Evolutionary conservation across 495 filamentous ascomycete genomes (phyloP), one percentile per base, ranked within the genome.

Genomic region (Melanomma pulvis-pyrius): DNA sequence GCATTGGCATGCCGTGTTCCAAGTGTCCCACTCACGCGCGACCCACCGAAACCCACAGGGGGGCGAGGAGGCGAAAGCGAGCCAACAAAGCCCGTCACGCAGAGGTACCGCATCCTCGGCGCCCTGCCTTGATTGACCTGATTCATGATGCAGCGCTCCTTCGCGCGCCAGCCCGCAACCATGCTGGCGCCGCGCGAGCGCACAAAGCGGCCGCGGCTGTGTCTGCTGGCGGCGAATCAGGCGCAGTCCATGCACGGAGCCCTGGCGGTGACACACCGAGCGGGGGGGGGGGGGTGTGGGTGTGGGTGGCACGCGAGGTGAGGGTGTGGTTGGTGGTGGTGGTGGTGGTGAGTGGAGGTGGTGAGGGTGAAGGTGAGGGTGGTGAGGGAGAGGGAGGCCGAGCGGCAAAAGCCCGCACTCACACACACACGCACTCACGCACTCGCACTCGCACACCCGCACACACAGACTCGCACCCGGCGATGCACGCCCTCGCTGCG

Each of bases 401-500:
- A 17, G 8, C 39, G 17, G 34, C 8, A 41, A 8, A 17, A 17
- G 17, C 24, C 13, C 58, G 24, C 58, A 32, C n/a, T 21, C 59
- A 47, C 19, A 41, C 17, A 11, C 32, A 9, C 21, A 5, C 19
- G 21, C 26, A 12, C 4, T 4, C 12, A 26, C 11, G 48, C 48
- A 41, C 21, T n/a, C n/a, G n/a, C n/a, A 25, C 4, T 2, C 21
- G 48, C 2, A 19, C 61, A 17, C 19, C 25, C 63, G 56, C 60
- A 48, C 60, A 50, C 63, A 67, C n/a, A n/a, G n/a, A n/a, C n/a
- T n/a, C n/a, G n/a, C n/a, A n/a, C n/a, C n/a, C n/a, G n/a, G n/a
- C n/a, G n/a, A n/a, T n/a, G n/a, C n/a, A n/a, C n/a, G 56, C 30
- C 29, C 63, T 28, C 17, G 32, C 50, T 41, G 55, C 64, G 64